These are phyloP conservation scores for Phytophthora podocarpi DNA, from an alignment of 352 stramenopile species.

Conservation along the genomic window DNA sequence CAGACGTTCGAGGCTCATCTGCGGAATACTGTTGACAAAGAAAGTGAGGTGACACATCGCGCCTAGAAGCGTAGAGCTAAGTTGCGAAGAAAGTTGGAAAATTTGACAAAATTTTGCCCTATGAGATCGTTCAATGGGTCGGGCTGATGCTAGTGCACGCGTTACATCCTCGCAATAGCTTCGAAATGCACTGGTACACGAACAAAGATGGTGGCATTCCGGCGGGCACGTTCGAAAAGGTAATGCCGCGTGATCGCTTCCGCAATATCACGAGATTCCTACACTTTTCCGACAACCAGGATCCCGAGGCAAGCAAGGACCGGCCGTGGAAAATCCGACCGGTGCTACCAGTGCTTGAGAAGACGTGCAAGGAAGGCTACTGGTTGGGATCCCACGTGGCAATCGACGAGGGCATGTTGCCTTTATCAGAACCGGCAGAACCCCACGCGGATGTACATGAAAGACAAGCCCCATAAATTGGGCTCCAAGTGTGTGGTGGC, in stretches of 20 bases:
- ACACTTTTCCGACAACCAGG: constrained; percentile 12
- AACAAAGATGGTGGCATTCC: neutral
- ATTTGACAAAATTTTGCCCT: neutral
- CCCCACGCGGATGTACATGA: neutral
- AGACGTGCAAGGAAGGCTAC: constrained; percentile 10
- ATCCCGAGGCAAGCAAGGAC: neutral
- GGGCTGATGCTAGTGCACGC: constrained; percentile 1
- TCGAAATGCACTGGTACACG: constrained; percentile 5
- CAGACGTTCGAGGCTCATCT: neutral
- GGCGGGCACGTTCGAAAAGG: neutral
- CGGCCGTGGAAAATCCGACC: constrained; percentile 12
- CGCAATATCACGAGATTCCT: constrained; percentile 2
- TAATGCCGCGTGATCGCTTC: neutral
- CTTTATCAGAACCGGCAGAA: constrained; percentile 6
- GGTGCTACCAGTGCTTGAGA: constrained; percentile 2
- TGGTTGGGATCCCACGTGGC: neutral
- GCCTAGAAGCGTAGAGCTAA: neutral
- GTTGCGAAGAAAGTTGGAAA: neutral
- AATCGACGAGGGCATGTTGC: constrained; percentile 22
- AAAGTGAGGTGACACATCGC: neutral
- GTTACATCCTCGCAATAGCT: neutral
- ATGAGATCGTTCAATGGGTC: constrained; percentile 10
- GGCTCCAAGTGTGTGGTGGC: constrained; percentile 16
- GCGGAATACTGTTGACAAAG: neutral
- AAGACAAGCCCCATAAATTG: neutral